Evolutionary conservation across 2,329 filamentous ascomycete species (phyloP), one percentile per base, ranked within the genome.

Genomic region (Cladosporium oxysporum): DNA sequence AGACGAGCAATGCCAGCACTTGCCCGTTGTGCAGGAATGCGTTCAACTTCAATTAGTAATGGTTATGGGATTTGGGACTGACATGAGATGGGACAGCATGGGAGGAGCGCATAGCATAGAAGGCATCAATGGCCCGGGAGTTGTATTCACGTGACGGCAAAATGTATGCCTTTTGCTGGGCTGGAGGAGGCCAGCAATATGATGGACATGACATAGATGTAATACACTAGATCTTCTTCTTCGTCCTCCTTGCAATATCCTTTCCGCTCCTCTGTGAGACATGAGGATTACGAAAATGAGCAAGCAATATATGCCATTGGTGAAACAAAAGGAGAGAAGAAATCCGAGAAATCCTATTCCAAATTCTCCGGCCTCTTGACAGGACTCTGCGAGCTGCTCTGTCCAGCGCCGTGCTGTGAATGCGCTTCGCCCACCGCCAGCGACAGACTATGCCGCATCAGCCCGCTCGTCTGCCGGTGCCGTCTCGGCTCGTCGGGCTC

Each of bases 1-100:
- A 92, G 83, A 94, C 86, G 72, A 97, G 93, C 76, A 96, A 92
- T 78, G 90, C 92, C 74, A 95, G 91, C 74, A 94, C 90, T 58
- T 99, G 95, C 79, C 95, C 95, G 58, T 82, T 99, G 69, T 99
- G 95, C 79, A 85, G 95, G 72, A 97, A 96, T 76, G 89, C 91
- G 26, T 97, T 97, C 77, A 85, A 85, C 70, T 88, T 87, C 78
- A 83, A 82, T 69, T 84, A 71, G 67, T 47, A 44, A 16, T 28
- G 37, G 37, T 10, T 21, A 26, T 21, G 50, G 31, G 28, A 33
- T 12, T 18, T 50, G 8, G 50, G 8, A 23, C 2, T 50, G 47
- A 23, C 5, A 50, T 28, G 21, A 23, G 58, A 12, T 28, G 37
- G 28, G 41, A 47, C 21, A n/a, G 5, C 16, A 21, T 23, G 8